Conservation (phyloP, 169 alveolate genomes). For the Amoebophrya sp. region DNA sequence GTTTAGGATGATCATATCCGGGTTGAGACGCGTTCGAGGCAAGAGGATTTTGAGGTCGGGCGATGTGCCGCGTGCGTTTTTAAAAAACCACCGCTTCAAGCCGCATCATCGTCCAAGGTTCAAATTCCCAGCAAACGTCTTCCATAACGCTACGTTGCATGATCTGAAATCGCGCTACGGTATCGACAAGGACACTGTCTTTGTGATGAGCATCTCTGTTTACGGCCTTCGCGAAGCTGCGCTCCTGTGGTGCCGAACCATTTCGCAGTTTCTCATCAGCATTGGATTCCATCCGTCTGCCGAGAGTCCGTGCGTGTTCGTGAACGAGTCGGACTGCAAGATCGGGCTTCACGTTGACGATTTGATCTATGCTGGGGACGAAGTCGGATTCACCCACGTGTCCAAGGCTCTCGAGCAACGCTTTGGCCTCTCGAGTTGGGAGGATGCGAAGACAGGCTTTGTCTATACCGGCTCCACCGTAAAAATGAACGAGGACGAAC, state of each 20-base stretch:
- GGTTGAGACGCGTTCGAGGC: not conserved
- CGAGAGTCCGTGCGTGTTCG: not conserved
- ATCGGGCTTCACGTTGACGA: not conserved
- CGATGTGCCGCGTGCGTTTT: not conserved
- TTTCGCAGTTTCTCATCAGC: not conserved
- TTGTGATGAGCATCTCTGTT: not conserved
- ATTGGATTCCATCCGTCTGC: not conserved
- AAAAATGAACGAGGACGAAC: not conserved
- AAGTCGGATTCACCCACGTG: not conserved
- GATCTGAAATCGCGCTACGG: not conserved
- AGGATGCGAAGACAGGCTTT: not conserved
- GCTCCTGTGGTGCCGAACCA: not conserved
- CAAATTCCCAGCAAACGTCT: not conserved
- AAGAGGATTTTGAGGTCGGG: not conserved
- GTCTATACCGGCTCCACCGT: not conserved
- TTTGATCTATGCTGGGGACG: not conserved
- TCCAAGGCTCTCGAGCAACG: not conserved
- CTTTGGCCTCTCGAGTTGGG: not conserved
- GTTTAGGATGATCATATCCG: not conserved
- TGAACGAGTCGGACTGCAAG: not conserved
- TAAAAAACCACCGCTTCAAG: not conserved
- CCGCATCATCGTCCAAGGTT: not conserved
- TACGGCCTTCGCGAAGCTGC: not conserved
- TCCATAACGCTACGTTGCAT: not conserved
- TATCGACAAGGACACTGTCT: not conserved